Evolutionary conservation across 163 green algal species (phyloP).

Genomic region (Prototheca cutis): DNA sequence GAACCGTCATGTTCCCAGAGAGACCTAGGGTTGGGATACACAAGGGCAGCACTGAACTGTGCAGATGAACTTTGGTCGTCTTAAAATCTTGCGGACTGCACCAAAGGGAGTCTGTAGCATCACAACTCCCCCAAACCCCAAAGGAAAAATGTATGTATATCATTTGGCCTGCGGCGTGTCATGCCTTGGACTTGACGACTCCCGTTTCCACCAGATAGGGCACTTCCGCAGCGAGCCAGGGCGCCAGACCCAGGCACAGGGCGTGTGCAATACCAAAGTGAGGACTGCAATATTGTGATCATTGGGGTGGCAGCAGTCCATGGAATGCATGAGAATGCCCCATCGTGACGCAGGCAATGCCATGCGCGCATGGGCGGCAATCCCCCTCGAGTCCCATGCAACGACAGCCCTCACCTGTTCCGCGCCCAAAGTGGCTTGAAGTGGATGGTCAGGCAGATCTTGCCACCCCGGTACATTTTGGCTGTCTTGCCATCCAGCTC

Average conservation of each 20-base stretch:
- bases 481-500: conserved; percentile 93
- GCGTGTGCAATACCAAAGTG: conserved; percentile 93
- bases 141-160: too few species aligned
- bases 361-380: background rate
- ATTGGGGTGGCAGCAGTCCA: background rate
- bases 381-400: background rate
- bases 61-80: too few species aligned
- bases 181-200: conserved; percentile 34
- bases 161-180: too few species aligned
- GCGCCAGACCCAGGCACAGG: conserved; percentile 85
- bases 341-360: background rate
- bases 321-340: background rate
- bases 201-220: conserved; percentile 58
- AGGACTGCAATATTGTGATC: conserved; percentile 48
- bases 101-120: too few species aligned
- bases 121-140: too few species aligned
- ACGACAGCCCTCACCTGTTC: too few species aligned
- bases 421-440: conserved; percentile 98
- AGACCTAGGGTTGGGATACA: too few species aligned
- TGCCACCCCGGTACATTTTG: conserved; percentile 97
- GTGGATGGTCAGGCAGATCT: conserved; percentile 96
- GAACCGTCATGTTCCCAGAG: too few species aligned
- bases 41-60: too few species aligned
- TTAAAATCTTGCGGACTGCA: too few species aligned
- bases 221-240: conserved; percentile 92